A percentile compares a stretch with the other conserved stretches of the same genome.
These are phyloP conservation scores for Dalbergia cochinchinensis DNA, from an alignment of 306 rosid genomes.

Conservation along the genomic window DNA sequence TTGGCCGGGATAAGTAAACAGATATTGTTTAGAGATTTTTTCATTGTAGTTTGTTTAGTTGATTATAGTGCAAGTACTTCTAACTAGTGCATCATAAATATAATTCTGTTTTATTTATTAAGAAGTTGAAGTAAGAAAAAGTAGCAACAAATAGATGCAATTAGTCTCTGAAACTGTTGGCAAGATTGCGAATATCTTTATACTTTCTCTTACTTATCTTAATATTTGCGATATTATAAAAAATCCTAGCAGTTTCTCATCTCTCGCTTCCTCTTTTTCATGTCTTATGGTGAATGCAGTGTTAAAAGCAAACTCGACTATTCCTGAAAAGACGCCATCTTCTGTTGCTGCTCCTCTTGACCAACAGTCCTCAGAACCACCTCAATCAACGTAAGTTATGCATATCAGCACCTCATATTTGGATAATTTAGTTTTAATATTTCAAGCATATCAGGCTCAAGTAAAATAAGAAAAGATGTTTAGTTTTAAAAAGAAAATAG, in stretches of 20 bases:
- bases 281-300: slow-evolving; percentile 62
- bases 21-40: neutral
- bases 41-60: neutral
- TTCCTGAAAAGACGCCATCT: slow-evolving; percentile 71
- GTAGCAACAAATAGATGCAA: neutral
- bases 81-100: slow-evolving; percentile 14
- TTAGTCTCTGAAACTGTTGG: neutral
- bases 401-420: slow-evolving; percentile 35
- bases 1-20: neutral
- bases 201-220: slow-evolving; percentile 11
- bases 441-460: slow-evolving; percentile 25
- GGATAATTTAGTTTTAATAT: slow-evolving; percentile 31
- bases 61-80: neutral
- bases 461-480: neutral
- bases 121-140: slow-evolving; percentile 10
- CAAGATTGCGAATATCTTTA: slow-evolving; percentile 13
- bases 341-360: slow-evolving; percentile 75
- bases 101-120: neutral
- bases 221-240: slow-evolving; percentile 12
- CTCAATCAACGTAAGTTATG: slow-evolving; percentile 79
- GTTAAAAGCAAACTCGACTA: slow-evolving; percentile 75
- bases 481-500: neutral
- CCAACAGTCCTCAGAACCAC: slow-evolving; percentile 74
- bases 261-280: neutral
- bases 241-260: slow-evolving; percentile 22